Base-by-base conservation (phyloP, 345 rosid species). In the Stellera chamaejasme region DNA sequence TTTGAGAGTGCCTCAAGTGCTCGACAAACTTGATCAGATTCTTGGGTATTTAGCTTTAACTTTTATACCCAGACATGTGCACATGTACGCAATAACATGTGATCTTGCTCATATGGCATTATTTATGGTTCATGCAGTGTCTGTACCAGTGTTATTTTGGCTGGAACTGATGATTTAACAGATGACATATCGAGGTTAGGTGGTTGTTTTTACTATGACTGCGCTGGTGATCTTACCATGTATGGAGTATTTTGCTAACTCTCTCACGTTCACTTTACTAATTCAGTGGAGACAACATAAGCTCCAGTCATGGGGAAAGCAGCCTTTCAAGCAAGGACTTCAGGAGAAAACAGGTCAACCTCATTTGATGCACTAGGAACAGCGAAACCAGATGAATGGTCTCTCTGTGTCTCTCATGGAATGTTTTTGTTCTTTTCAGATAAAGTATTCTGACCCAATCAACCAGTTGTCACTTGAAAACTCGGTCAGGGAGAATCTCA, bases 11-110 rank as follows among this genome's bases (percentile, higher is more conserved):
- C 96, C 97, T 72, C 97, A 89, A 79, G 91, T 87, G 58, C 82
- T 89, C 11, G 96, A 93, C 66, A 87, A 79, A 69, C 92, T 93
- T 67, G 97, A 89, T 77, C 94, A 68, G 61, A 93, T 93, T 71
- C 74, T 93, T 28, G 87, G 97, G 99, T 93, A 66, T 32, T 62
- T 39, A 50, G 42, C 15, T 46, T 48, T 50, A 45, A 55, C 50
- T 50, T 49, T 53, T 45, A 51, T 16, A 55, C 39, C 19, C 39
- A 32, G 5, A 32, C 39, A 32, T 8, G 39, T 8, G 9, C 39
- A 32, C 39, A 5, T 8, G 39, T 8, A 32, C 39, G 3, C 39
- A 5, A 5, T 5, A 32, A 32, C 39, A 32, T 32, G 39, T 32
- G 39, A 32, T 32, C 39, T 32, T 32, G 39, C 39, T 32, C 39